Percentiles rank a stretch among this genome's conserved stretches.
Evolutionary conservation across 768 basidiomycete genomes (phyloP).

Genomic region (Clitopilus hobsonii): DNA sequence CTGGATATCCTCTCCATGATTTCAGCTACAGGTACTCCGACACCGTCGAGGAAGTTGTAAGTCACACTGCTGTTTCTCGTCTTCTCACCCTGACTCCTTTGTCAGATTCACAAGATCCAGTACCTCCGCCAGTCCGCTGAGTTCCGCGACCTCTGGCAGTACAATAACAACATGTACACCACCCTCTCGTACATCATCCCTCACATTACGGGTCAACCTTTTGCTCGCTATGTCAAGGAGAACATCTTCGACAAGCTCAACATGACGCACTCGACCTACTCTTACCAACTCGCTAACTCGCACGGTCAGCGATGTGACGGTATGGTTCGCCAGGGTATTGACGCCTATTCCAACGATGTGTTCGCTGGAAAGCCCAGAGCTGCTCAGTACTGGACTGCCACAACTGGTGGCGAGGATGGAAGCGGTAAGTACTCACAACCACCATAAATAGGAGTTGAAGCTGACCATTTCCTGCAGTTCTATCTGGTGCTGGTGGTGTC

Average conservation of each 20-base stretch:
- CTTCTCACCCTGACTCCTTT: background rate
- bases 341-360: constrained; percentile 2
- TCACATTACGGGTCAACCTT: constrained; percentile 17
- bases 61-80: background rate
- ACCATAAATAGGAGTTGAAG: background rate
- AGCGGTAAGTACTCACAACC: constrained; percentile 9
- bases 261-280: constrained; percentile 24
- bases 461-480: constrained; percentile 3
- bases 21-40: constrained; percentile 6
- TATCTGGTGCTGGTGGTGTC: constrained; percentile 18
- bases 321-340: constrained; percentile 7
- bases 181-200: constrained; percentile 21
- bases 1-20: constrained; percentile 21
- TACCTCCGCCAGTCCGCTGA: constrained; percentile 24
- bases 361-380: constrained; percentile 6
- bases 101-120: constrained; percentile 16
- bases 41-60: constrained; percentile 1
- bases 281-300: constrained; percentile 19
- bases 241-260: constrained; percentile 24
- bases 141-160: constrained; percentile 24
- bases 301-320: constrained; percentile 22
- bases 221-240: constrained; percentile 24
- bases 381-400: constrained; percentile 14
- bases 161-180: constrained; percentile 25
- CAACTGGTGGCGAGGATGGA: constrained; percentile 18